phyloP scores from a whole-genome alignment of 2,329 filamentous ascomycete species.

The Chrysoporthe cubensis region DNA sequence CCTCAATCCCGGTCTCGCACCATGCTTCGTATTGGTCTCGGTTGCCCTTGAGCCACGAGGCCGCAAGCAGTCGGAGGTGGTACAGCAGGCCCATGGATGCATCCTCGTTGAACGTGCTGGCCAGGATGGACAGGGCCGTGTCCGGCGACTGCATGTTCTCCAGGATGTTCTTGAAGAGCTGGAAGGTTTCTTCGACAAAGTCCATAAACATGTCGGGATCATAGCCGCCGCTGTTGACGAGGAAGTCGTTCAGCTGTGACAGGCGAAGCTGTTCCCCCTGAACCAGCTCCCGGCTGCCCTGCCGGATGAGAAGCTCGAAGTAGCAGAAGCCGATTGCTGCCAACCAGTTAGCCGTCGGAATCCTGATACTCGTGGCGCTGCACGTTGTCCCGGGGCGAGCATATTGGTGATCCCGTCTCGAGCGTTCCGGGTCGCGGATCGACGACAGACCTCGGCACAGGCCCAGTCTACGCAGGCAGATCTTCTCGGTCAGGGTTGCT shows the following conservation, averaged over 20 bases:
- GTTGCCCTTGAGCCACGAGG: slow-evolving; percentile 81
- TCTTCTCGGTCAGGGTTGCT: slow-evolving; percentile 39
- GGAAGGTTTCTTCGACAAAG: slow-evolving; percentile 76
- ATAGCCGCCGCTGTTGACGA: slow-evolving; percentile 74
- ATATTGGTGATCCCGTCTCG: background rate
- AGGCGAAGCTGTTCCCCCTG: slow-evolving; percentile 74
- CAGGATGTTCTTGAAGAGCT: slow-evolving; percentile 67
- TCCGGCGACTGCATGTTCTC: slow-evolving; percentile 63
- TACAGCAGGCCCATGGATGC: slow-evolving; percentile 78
- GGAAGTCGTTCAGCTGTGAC: slow-evolving; percentile 69
- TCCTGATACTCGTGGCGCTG: background rate
- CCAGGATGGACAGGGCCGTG: slow-evolving; percentile 57
- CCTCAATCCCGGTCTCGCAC: slow-evolving; percentile 60
- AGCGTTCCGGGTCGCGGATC: background rate
- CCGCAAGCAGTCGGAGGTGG: slow-evolving; percentile 80
- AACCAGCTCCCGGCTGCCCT: slow-evolving; percentile 66
- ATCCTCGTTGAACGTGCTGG: slow-evolving; percentile 74
- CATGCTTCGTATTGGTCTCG: slow-evolving; percentile 72
- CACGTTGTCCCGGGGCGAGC: background rate
- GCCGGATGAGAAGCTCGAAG: slow-evolving; percentile 80
- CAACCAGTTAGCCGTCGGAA: slow-evolving; percentile 21
- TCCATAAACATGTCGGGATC: slow-evolving; percentile 75
- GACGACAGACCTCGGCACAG: background rate
- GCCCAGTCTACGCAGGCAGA: background rate
- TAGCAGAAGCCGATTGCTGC: slow-evolving; percentile 90